Percentiles rank a stretch among this genome's conserved stretches.
Conservation (phyloP, 1,139 yeast genomes). For the Sugiyamaella grinbergsii region DNA sequence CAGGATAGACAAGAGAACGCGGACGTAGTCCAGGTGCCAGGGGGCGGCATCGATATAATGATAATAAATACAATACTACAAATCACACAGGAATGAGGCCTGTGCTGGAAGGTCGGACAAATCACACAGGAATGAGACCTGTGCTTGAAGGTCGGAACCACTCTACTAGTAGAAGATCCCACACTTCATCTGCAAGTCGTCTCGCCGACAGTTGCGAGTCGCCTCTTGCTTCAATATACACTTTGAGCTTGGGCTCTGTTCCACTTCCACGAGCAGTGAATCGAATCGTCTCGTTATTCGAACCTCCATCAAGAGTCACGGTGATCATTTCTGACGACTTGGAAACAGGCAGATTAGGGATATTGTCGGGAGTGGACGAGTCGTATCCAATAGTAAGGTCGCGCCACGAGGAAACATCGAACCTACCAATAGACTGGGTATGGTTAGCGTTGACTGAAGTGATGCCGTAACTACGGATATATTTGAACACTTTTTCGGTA, state of each 20-base stretch:
- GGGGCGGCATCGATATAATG: not conserved
- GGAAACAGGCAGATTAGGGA: constrained; percentile 72
- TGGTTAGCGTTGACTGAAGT: constrained; percentile 25
- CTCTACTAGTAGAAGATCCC: constrained; percentile 55
- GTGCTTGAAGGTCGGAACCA: constrained; percentile 41
- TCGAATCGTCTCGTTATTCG: constrained; percentile 47
- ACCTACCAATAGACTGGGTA: constrained; percentile 56
- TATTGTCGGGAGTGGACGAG: constrained; percentile 58
- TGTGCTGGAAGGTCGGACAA: constrained; percentile 33
- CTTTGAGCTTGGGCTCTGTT: constrained; percentile 92
- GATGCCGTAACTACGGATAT: constrained; percentile 43
- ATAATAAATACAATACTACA: constrained; percentile 7
- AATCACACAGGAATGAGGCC: constrained; percentile 26
- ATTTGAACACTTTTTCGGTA: constrained; percentile 56
- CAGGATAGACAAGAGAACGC: too few relatives aligned
- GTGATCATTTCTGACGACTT: constrained; percentile 85
- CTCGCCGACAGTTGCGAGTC: constrained; percentile 50
- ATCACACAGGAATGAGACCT: constrained; percentile 25
- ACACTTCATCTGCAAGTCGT: constrained; percentile 60
- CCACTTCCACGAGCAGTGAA: constrained; percentile 94
- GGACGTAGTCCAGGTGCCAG: too few relatives aligned
- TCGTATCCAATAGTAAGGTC: constrained; percentile 86
- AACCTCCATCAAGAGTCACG: constrained; percentile 41
- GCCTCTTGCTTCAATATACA: constrained; percentile 80
- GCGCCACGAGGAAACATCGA: constrained; percentile 65